Evolutionary conservation across 2,329 filamentous ascomycete genomes (phyloP).

Genomic region (Paraphaeosphaeria minitans): DNA sequence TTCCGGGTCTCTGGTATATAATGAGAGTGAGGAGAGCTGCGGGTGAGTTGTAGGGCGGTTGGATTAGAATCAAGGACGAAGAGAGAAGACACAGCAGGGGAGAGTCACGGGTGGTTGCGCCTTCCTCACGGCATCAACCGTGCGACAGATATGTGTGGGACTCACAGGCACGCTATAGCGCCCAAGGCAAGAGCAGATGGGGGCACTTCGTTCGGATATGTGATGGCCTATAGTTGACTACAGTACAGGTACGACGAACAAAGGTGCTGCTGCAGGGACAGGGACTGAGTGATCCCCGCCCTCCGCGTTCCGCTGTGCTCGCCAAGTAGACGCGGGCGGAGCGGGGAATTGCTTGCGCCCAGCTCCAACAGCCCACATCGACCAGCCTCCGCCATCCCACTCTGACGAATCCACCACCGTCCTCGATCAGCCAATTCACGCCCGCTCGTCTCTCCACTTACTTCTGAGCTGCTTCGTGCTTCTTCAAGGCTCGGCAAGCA

Average conservation of each 20-base stretch:
- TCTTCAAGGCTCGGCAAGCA: constrained; percentile 21
- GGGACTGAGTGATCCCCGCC: constrained; percentile 20
- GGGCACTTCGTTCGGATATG: not conserved
- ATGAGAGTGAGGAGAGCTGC: constrained; percentile 29
- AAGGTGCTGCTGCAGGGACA: not conserved
- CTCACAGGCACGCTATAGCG: not conserved
- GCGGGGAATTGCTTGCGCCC: constrained; percentile 26
- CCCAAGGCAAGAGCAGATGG: not conserved
- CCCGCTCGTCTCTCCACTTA: constrained; percentile 24
- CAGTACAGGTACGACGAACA: not conserved
- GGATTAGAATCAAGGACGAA: constrained; percentile 16
- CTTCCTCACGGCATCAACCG: constrained; percentile 27
- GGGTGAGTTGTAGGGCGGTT: constrained; percentile 30
- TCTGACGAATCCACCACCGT: constrained; percentile 33
- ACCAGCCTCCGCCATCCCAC: constrained; percentile 38
- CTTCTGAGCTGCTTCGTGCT: constrained; percentile 30
- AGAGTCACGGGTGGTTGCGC: constrained; percentile 28
- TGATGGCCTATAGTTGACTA: not conserved
- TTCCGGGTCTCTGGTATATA: constrained; percentile 22
- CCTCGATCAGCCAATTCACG: constrained; percentile 26
- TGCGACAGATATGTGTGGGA: constrained; percentile 8
- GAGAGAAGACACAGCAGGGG: constrained; percentile 21
- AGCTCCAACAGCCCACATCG: constrained; percentile 27
- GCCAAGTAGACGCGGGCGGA: constrained; percentile 22
- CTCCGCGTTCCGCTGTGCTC: constrained; percentile 24